These are phyloP conservation scores for Metarhizium brunneum DNA, from an alignment of 2,329 filamentous ascomycete genomes.

Conservation along the genomic window DNA sequence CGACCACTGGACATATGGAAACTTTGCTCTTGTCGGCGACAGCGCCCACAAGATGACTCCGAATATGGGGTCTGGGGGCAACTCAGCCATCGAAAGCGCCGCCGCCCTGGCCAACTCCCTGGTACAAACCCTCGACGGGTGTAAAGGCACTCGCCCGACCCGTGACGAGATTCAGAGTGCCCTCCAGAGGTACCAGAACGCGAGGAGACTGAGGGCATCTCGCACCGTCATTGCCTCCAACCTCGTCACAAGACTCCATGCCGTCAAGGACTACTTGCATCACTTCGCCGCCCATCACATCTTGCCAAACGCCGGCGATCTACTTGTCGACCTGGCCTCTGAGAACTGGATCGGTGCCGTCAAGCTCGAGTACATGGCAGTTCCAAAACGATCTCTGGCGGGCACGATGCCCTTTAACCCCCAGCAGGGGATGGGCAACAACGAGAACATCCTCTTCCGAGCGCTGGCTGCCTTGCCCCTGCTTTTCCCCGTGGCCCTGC, in stretches of 20 bases:
- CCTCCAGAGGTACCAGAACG: not conserved
- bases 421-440: not conserved
- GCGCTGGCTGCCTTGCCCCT: not conserved
- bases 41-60: too few species aligned
- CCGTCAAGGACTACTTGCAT: not conserved
- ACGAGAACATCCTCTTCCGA: not conserved
- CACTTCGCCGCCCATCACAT: not conserved
- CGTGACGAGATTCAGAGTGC: not conserved
- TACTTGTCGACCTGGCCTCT: not conserved
- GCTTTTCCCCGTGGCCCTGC: not conserved
- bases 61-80: too few species aligned
- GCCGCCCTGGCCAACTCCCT: too few species aligned
- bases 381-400: not conserved
- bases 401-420: not conserved
- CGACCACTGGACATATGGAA: too few species aligned
- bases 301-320: not conserved
- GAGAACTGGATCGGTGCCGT: not conserved
- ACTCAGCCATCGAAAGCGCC: too few species aligned
- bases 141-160: too few species aligned
- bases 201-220: not conserved
- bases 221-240: not conserved
- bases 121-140: too few species aligned
- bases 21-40: too few species aligned
- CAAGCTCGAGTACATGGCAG: not conserved
- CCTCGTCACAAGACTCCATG: not conserved